Evolutionary conservation across 73 alveolate genomes (phyloP).

Genomic region (Blepharisma japonicum): DNA sequence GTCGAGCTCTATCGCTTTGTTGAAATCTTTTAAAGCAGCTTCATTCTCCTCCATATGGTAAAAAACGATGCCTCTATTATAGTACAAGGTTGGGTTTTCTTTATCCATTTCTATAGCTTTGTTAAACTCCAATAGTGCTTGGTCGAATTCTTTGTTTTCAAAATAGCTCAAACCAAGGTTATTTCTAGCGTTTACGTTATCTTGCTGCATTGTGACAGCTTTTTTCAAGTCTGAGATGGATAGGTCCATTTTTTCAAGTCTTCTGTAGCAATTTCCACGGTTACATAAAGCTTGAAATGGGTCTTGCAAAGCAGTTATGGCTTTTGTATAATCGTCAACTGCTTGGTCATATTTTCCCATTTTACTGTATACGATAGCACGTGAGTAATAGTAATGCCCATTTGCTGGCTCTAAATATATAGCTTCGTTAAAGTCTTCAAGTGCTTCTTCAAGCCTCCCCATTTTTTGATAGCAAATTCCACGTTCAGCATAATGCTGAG

Average conservation of each 20-base stretch:
- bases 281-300: conserved; percentile 58
- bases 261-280: conserved; percentile 74
- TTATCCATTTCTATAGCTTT: conserved; percentile 74
- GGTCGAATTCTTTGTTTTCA: conserved; percentile 66
- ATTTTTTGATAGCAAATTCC: conserved; percentile 63
- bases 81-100: conserved; percentile 58
- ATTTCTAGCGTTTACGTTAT: conserved; percentile 80
- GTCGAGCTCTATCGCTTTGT: conserved; percentile 72
- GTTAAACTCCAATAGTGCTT: conserved; percentile 65
- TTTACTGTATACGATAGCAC: conserved; percentile 78
- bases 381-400: conserved; percentile 61
- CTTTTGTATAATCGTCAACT: conserved; percentile 68
- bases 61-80: conserved; percentile 74
- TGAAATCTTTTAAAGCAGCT: conserved; percentile 68
- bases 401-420: conserved; percentile 55
- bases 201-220: conserved; percentile 74
- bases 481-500: conserved; percentile 49
- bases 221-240: conserved; percentile 71
- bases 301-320: conserved; percentile 50
- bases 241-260: conserved; percentile 59
- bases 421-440: conserved; percentile 71
- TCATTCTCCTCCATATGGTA: conserved; percentile 63
- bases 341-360: conserved; percentile 69
- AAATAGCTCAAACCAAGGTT: conserved; percentile 80
- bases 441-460: conserved; percentile 70